phyloP scores from a whole-genome alignment of 2,329 filamentous ascomycete genomes.

The Ceratocystis lukuohia region DNA sequence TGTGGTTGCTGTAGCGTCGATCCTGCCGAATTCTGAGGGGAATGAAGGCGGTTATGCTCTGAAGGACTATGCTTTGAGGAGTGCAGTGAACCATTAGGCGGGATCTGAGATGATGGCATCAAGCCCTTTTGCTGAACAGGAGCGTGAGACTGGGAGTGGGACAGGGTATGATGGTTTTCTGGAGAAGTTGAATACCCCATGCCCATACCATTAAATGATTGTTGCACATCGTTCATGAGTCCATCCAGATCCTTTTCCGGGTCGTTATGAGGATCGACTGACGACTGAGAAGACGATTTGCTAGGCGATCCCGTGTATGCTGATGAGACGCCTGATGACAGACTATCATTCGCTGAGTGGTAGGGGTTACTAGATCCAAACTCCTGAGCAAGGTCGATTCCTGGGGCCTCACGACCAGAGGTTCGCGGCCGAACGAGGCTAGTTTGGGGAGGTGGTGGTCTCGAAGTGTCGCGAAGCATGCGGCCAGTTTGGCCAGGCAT shows the following conservation, averaged over 20 bases:
- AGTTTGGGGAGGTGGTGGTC: conserved; percentile 40
- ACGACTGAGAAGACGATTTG: conserved; percentile 1
- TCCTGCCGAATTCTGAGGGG: neutral
- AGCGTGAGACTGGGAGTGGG: conserved; percentile 6
- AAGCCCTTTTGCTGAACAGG: neutral
- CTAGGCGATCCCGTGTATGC: conserved; percentile 29
- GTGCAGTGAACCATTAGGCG: neutral
- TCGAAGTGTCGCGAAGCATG: conserved; percentile 32
- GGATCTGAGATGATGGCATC: neutral
- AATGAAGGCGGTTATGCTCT: neutral
- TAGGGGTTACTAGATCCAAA: conserved; percentile 51
- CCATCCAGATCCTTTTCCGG: conserved; percentile 8
- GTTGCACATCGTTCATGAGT: conserved; percentile 17
- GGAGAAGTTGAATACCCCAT: conserved; percentile 7
- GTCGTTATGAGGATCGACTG: neutral
- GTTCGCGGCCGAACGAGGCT: conserved; percentile 34
- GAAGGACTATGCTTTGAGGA: neutral
- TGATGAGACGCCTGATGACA: conserved; percentile 16
- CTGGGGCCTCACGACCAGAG: conserved; percentile 28
- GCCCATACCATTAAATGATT: conserved; percentile 15
- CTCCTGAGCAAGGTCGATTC: conserved; percentile 45
- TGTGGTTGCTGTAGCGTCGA: conserved; percentile 3
- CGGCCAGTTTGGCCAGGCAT: conserved; percentile 25
- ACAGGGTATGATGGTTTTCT: neutral
- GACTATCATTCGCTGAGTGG: conserved; percentile 32